Percentiles rank a stretch among this genome's conserved stretches.
phyloP scores from a whole-genome alignment of 768 basidiomycete genomes.

The Tricholoma matsutake region DNA sequence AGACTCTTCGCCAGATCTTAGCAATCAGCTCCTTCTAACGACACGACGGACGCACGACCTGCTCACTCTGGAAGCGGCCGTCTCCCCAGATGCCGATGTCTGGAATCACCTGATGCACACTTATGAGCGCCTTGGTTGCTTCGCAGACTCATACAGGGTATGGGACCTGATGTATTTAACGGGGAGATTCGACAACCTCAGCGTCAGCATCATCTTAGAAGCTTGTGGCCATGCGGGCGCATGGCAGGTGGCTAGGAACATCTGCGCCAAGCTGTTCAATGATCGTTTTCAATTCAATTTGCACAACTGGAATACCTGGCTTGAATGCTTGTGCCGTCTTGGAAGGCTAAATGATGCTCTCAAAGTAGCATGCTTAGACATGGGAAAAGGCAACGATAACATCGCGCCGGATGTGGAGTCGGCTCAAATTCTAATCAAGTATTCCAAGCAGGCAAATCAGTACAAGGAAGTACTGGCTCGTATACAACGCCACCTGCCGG shows the following conservation, averaged over 20 bases:
- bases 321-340: conserved; percentile 83
- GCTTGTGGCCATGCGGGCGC: conserved; percentile 68
- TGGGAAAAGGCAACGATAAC: conserved; percentile 46
- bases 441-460: conserved; percentile 42
- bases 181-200: conserved; percentile 55
- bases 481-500: conserved; percentile 39
- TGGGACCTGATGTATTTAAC: conserved; percentile 74
- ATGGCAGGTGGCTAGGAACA: conserved; percentile 46
- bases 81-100: conserved; percentile 64
- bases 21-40: conserved; percentile 39
- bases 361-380: conserved; percentile 59
- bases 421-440: conserved; percentile 51
- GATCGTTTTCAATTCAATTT: conserved; percentile 52
- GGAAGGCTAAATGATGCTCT: conserved; percentile 65
- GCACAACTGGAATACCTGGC: conserved; percentile 76
- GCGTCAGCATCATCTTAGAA: conserved; percentile 82
- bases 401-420: conserved; percentile 48
- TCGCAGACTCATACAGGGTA: conserved; percentile 66
- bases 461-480: conserved; percentile 44
- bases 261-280: conserved; percentile 50
- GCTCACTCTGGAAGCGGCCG: conserved; percentile 74
- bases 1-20: conserved; percentile 15
- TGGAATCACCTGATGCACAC: conserved; percentile 90
- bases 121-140: conserved; percentile 76
- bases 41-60: conserved; percentile 69